A percentile compares a stretch with the other conserved stretches of the same genome.
Conservation (phyloP, 202 grass and related monocot genomes). For the Brachypodium distachyon region DNA sequence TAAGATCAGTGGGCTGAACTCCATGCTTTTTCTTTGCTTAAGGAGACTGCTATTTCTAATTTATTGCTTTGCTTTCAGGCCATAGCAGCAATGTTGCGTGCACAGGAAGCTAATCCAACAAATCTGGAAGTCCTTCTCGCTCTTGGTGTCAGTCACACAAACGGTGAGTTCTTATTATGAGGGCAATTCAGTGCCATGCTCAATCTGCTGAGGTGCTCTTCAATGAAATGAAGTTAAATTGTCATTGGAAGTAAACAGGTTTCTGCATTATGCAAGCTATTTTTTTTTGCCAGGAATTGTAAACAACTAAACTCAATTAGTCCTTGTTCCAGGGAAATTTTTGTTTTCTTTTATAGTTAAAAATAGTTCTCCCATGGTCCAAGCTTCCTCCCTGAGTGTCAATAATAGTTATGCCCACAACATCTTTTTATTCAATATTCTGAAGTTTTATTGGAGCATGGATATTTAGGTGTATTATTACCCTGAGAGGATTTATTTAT, state of each 20-base stretch:
- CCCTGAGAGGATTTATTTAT: constrained; percentile 9
- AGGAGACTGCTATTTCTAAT: constrained; percentile 10
- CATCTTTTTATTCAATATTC: background rate
- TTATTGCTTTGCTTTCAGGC: constrained; percentile 43
- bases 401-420: constrained; percentile 11
- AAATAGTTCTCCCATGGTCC: background rate
- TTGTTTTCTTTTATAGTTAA: background rate
- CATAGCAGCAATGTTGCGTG: constrained; percentile 95
- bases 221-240: background rate
- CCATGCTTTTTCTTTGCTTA: constrained; percentile 5
- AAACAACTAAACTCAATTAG: background rate
- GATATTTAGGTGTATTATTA: background rate
- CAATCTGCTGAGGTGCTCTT: background rate
- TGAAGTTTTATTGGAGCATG: constrained; percentile 7
- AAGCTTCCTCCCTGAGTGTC: background rate
- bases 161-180: constrained; percentile 46
- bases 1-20: background rate
- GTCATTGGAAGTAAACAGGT: constrained; percentile 6
- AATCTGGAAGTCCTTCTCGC: constrained; percentile 98
- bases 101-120: constrained; percentile 81
- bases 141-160: constrained; percentile 99
- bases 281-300: constrained; percentile 2
- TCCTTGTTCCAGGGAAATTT: background rate
- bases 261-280: background rate
- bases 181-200: background rate